Evolutionary conservation across 1,284 basidiomycete genomes (phyloP), one percentile per base, ranked within the genome.

Genomic region (Spongiforma sp.): DNA sequence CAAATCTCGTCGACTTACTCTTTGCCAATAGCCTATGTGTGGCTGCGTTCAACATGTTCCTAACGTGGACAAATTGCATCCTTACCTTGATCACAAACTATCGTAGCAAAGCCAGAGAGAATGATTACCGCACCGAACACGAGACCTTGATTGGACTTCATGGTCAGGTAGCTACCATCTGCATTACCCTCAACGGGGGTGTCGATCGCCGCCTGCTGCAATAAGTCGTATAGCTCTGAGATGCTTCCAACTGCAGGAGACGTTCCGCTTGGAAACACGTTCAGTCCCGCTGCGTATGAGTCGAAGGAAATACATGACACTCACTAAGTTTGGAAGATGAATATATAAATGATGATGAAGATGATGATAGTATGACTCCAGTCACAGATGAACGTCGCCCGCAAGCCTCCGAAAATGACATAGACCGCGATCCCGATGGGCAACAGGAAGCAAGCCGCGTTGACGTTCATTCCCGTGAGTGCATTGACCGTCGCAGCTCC

Each of bases 391-490:
- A 88, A 84, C 1, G 85, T 86, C 5, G 83, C 82, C 4, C 85
- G 80, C 15, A 88, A 78, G 19, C 85, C 85, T 8, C 84, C 85
- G 68, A 84, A 77, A 36, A 83, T 77, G 48, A 83, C 82, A 60
- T 82, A 82, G 39, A 80, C 73, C 8, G 79, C 79, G 61, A 84
- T 81, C 8, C 81, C 80, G 19, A 83, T 73, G 9, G 75, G 85
- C 2, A 86, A 77, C 32, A 91, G 80, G 75, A 90, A 89, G 69
- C 85, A 87, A 10, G 87, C 86, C 0, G 89, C 87, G 57, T 85
- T 77, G 60, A 83, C 84, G 71, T 84, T 84, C 85, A 90, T 89
- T 2, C 88, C 87, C 0, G 91, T 93, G 30, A 93, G 78, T 1
- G 85, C 84, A 43, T 83, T 84, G 17, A 91, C 88, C 0, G 88